Evolutionary conservation across 192 early-diverging fungal species (phyloP), one percentile per base, ranked within the genome.

Genomic region (Coemansia sp.): DNA sequence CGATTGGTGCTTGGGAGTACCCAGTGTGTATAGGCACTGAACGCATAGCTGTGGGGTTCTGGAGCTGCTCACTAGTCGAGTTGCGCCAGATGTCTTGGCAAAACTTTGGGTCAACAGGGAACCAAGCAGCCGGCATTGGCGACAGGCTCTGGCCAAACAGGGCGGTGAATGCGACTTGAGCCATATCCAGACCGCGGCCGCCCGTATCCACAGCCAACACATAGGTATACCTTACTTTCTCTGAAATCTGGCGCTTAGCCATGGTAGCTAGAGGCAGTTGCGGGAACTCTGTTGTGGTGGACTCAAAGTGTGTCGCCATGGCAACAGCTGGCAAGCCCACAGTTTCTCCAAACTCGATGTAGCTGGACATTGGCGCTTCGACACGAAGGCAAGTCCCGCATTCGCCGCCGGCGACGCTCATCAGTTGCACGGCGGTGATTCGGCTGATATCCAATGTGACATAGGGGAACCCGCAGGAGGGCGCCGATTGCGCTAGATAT

Each of bases 191-290:
- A 2, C 85, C 85, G 14, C 61, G 59, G 10, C 85, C 85, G 11
- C 85, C 85, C n/a, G 77, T 76, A 40, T 86, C 85, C 8, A 86
- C 83, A 15, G 83, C 85, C 41, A 86, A 58, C 6, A 86, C 85
- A 71, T 86, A 73, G 6, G 79, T 43, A 31, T 54, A 83, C 47
- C 75, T 69, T 37, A 68, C 60, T 2, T 71, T 35, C 5, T 79
- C 67, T 24, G 17, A 24, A 7, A 15, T 32, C 19, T 24, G 46
- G 46, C 59, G 67, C 15, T 37, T 56, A 22, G 57, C 59, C 37
- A 65, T 19, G 7, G 62, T 39, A 31, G 75, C 68, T 10, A 70
- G 71, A 19, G 75, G 75, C 56, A 77, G 58, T 57, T 65, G 69
- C 0, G 63, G 65, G 24, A 77, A 77, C 3, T 57, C 24, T 17